Percentiles rank a stretch among this genome's conserved stretches.
These are phyloP conservation scores for Fraxinus cuspidata DNA, from an alignment of 257 asterid genomes.

Conservation along the genomic window DNA sequence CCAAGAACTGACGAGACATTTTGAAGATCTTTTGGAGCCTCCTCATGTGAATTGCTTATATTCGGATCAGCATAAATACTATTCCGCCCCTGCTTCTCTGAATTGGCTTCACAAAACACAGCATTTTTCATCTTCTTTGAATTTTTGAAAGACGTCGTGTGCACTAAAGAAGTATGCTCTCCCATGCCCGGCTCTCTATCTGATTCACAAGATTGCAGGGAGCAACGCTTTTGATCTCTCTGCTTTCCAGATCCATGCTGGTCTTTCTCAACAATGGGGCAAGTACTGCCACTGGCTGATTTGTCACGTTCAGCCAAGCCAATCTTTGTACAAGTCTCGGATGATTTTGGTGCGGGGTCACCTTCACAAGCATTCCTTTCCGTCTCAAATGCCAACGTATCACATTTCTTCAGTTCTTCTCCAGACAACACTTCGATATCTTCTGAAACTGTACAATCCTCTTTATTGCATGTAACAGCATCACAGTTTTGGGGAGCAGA, in stretches of 20 bases:
- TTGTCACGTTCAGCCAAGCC: conserved; percentile 12
- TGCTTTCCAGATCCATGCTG: conserved; percentile 11
- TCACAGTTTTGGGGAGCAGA: conserved; percentile 7
- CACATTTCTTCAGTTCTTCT: conserved; percentile 10
- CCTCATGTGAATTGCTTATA: conserved; percentile 2
- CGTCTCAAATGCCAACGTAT: conserved; percentile 2
- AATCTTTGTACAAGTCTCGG: conserved; percentile 5
- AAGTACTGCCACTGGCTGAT: conserved; percentile 8
- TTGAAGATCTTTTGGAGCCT: conserved; percentile 23
- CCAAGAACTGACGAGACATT: conserved; percentile 19
- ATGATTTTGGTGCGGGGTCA: conserved; percentile 4
- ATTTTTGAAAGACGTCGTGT: conserved; percentile 9
- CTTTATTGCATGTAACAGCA: background rate
- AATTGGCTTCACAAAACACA: background rate
- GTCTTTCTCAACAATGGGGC: conserved; percentile 7
- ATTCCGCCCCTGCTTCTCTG: background rate
- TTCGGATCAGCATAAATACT: conserved; percentile 3
- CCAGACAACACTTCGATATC: background rate
- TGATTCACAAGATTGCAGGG: conserved; percentile 24
- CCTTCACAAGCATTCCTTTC: conserved; percentile 8
- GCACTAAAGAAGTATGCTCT: conserved; percentile 13
- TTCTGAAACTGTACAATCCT: background rate
- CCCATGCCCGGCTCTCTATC: conserved; percentile 11
- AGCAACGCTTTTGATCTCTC: conserved; percentile 18
- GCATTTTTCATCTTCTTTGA: conserved; percentile 16